Evolutionary conservation across 2,329 filamentous ascomycete genomes (phyloP).

Genomic region (Neurospora sp.): DNA sequence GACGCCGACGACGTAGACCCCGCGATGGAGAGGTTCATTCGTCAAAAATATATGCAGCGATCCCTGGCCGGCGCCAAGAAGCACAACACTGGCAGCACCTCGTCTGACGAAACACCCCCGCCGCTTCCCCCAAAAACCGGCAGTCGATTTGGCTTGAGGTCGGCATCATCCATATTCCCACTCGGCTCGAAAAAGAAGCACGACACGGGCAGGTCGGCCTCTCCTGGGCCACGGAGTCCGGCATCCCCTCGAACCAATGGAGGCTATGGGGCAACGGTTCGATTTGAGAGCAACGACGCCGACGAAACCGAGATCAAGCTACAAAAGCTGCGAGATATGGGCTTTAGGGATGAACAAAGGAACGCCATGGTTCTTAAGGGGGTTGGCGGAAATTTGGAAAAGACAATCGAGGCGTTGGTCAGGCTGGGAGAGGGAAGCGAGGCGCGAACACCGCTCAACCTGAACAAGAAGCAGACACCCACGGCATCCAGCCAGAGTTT

Average conservation of each 20-base stretch:
- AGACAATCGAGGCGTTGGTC: conserved; percentile 74
- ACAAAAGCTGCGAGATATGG: conserved; percentile 74
- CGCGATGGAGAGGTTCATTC: conserved; percentile 90
- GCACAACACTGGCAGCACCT: conserved; percentile 34
- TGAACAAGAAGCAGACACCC: conserved; percentile 35
- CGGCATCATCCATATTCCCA: conserved; percentile 58
- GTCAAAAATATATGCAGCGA: conserved; percentile 78
- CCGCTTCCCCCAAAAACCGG: conserved; percentile 54
- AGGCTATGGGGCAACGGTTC: conserved; percentile 59
- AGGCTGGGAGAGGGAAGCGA: conserved; percentile 65
- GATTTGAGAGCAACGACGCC: conserved; percentile 29
- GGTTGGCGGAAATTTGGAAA: conserved; percentile 75
- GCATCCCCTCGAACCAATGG: conserved; percentile 36
- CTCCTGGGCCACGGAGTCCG: conserved; percentile 44
- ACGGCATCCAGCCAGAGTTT: conserved; percentile 25
- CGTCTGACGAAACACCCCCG: conserved; percentile 49
- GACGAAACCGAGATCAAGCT: conserved; percentile 69
- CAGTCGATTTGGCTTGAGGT: conserved; percentile 49
- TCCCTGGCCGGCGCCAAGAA: conserved; percentile 25
- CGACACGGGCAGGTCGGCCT: conserved; percentile 25
- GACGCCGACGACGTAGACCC: conserved; percentile 89
- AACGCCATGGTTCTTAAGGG: conserved; percentile 76
- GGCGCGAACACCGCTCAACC: conserved; percentile 22
- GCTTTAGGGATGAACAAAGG: conserved; percentile 72
- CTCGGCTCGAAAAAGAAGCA: conserved; percentile 52